phyloP scores from a whole-genome alignment of 2,329 filamentous ascomycete species.

The Capronia epimyces region DNA sequence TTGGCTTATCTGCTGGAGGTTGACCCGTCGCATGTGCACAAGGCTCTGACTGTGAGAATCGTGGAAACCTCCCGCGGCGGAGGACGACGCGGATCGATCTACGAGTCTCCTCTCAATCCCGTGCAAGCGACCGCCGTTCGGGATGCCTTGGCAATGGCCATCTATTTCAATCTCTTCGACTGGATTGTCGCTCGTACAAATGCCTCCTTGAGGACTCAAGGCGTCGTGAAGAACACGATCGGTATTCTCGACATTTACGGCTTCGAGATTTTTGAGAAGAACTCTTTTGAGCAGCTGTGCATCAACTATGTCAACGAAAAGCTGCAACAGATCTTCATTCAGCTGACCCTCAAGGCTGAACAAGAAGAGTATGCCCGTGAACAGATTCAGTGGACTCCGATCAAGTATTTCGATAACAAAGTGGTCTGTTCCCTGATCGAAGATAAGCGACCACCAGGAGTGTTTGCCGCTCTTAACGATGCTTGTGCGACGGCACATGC shows the following conservation, averaged over 20 bases:
- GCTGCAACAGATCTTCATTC: slow-evolving; percentile 97
- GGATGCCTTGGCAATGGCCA: slow-evolving; percentile 88
- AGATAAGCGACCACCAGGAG: slow-evolving; percentile 78
- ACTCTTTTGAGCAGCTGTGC: slow-evolving; percentile 97
- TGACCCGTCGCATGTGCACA: slow-evolving; percentile 70
- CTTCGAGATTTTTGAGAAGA: slow-evolving; percentile 98
- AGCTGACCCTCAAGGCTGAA: slow-evolving; percentile 90
- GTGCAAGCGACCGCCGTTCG: slow-evolving; percentile 80
- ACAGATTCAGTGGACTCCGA: slow-evolving; percentile 97
- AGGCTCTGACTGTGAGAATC: slow-evolving; percentile 83
- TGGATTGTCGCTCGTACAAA: slow-evolving; percentile 97
- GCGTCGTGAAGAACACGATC: slow-evolving; percentile 73
- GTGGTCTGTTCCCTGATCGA: slow-evolving; percentile 97
- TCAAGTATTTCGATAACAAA: slow-evolving; percentile 99
- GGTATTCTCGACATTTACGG: slow-evolving; percentile 98
- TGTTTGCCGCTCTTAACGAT: slow-evolving; percentile 95
- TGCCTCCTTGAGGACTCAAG: slow-evolving; percentile 73
- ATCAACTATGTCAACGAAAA: slow-evolving; percentile 99
- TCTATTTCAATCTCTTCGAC: slow-evolving; percentile 96
- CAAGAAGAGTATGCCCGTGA: slow-evolving; percentile 96
- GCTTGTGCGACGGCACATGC: slow-evolving; percentile 97
- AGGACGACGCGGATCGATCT: slow-evolving; percentile 60
- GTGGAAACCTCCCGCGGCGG: slow-evolving; percentile 63
- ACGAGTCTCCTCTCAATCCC: slow-evolving; percentile 74
- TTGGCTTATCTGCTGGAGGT: slow-evolving; percentile 91